These are phyloP conservation scores for Cerioporus squamosus DNA, from an alignment of 1,284 basidiomycete genomes.

Conservation along the genomic window DNA sequence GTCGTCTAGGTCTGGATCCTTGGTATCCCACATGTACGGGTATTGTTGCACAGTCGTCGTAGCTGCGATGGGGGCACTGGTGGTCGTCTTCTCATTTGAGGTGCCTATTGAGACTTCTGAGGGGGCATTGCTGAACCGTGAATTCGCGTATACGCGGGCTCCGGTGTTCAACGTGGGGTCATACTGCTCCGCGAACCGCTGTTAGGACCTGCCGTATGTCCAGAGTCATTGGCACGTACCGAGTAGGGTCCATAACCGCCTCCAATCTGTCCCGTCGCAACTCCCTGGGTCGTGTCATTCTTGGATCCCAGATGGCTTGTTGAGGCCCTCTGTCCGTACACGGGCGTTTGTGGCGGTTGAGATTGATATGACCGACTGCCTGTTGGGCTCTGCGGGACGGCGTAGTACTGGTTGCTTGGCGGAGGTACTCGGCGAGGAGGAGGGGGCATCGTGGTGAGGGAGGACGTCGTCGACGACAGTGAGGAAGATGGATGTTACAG, in stretches of 20 bases:
- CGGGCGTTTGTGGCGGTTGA: conserved; percentile 33
- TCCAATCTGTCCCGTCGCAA: conserved; percentile 75
- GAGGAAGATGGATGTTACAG: neutral
- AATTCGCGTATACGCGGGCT: conserved; percentile 43
- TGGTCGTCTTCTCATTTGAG: conserved; percentile 44
- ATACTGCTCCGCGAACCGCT: conserved; percentile 47
- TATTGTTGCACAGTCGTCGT: conserved; percentile 41
- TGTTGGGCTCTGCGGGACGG: conserved; percentile 48
- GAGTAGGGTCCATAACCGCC: conserved; percentile 81
- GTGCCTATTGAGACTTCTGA: conserved; percentile 59
- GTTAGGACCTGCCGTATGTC: conserved; percentile 3
- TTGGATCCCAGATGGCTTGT: conserved; percentile 36
- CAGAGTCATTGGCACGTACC: conserved; percentile 39
- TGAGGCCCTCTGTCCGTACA: conserved; percentile 26
- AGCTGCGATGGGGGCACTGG: conserved; percentile 54
- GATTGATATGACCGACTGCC: conserved; percentile 30
- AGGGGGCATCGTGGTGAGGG: conserved; percentile 37
- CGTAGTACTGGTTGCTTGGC: conserved; percentile 47
- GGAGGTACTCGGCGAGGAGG: conserved; percentile 41
- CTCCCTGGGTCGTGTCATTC: conserved; percentile 66
- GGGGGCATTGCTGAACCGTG: conserved; percentile 64
- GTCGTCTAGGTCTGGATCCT: conserved; percentile 80
- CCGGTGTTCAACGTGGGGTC: conserved; percentile 55
- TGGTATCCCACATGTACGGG: conserved; percentile 68
- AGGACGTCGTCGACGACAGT: neutral